These are phyloP conservation scores for Leccinum broughii DNA, from an alignment of 768 basidiomycete species.

Conservation along the genomic window DNA sequence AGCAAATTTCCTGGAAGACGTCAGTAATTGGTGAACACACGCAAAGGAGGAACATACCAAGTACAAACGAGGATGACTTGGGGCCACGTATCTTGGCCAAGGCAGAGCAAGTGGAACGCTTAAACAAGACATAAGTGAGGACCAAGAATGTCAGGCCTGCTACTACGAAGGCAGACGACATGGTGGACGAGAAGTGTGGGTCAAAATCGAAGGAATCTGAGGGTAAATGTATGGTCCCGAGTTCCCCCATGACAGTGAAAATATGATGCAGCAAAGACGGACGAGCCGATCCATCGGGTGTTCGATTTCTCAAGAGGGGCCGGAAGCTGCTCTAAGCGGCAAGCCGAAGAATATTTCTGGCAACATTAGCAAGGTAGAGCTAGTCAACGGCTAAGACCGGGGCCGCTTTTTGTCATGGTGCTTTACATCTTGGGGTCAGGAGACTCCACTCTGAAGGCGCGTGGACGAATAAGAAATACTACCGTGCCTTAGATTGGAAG, in stretches of 20 bases:
- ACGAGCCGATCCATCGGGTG: conserved; percentile 5
- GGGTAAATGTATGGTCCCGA: conserved; percentile 5
- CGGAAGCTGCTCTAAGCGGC: neutral
- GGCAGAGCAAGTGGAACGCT: conserved; percentile 4
- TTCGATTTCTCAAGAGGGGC: neutral
- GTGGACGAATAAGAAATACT: neutral
- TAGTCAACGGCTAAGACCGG: neutral
- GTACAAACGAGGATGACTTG: conserved; percentile 25
- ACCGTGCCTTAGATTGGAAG: neutral
- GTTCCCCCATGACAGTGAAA: conserved; percentile 9
- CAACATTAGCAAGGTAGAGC: neutral
- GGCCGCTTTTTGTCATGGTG: neutral
- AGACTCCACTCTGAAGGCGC: neutral
- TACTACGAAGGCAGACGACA: conserved; percentile 8
- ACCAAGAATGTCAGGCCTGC: conserved; percentile 8
- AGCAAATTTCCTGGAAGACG: conserved; percentile 27
- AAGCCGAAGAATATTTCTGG: neutral
- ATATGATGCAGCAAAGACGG: neutral
- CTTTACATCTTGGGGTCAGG: neutral
- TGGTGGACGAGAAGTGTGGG: conserved; percentile 3
- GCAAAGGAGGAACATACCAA: conserved; percentile 7
- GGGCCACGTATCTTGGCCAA: conserved; percentile 24
- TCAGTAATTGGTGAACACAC: conserved; percentile 24
- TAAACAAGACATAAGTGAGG: conserved; percentile 6
- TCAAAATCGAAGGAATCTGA: neutral